Base-by-base conservation (phyloP, 176 grass and related monocot species). In the Puccinellia tenuiflora region DNA sequence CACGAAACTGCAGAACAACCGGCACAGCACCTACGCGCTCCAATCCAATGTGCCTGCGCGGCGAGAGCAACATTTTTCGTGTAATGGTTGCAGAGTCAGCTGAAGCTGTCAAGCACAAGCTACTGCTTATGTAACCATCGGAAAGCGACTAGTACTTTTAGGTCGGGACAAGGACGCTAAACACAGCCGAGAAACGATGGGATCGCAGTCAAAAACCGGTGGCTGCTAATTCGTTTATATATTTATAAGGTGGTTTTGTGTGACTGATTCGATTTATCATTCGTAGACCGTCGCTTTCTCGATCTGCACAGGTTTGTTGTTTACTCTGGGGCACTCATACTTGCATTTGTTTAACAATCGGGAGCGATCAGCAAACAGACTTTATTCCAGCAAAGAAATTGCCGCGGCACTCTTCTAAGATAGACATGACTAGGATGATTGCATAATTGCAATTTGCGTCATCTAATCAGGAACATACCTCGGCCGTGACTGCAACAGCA, bases 91-190 rank as follows among this genome's bases (percentile, higher is more conserved):
- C 4, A 26, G 26, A 61, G 81, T 60, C 1, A 31, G 68, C 20
- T 75, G 26, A 35, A 74, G 81, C 80, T 72, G 80, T 72, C 66
- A 4, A 82, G 50, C 68, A 83, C 80, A 16, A 72, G 66, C 37
- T 40, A 9, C 40, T 45, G 40, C 47, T 63, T 64, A 33, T 16
- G 48, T 79, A 51, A 39, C 84, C 28, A 59, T 64, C 42, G 4
- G 77, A 74, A 64, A 74, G 68, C 24, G 77, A 71, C 55, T 11
- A n/a, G 43, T 30, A 22, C 54, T 39, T 16, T 33, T 75, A 1
- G 25, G 37, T 28, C 25, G 2, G 25, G 33, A 59, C 38, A 69
- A 55, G 3, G 45, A 69, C 21, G 59, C 47, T 28, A 8, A 47
- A 74, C 51, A 45, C 50, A 56, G 9, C 6, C 68, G 12, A 71